Conservation (phyloP, 306 rosid genomes). For the Glycine soja region DNA sequence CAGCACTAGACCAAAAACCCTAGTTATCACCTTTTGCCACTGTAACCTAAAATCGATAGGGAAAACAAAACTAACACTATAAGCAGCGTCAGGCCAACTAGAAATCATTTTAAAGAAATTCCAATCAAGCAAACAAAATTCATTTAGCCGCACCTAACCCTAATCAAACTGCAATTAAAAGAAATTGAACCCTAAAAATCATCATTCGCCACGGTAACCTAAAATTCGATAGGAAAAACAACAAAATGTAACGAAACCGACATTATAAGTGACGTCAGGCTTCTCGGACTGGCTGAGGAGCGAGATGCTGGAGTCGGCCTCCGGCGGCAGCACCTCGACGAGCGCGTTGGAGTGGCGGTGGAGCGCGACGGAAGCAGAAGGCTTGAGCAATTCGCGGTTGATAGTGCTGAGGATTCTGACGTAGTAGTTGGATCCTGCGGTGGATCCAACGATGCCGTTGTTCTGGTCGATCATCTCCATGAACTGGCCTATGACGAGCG, state of each 20-base stretch:
- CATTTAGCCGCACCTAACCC: no score
- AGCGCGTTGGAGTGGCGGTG: slow-evolving; percentile 99
- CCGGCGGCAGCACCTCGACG: slow-evolving; percentile 98
- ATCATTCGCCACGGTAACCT: neutral
- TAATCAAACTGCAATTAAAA: neutral
- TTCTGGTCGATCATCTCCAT: slow-evolving; percentile 99
- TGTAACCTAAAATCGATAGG: neutral
- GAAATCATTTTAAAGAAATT: no score
- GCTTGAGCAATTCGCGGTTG: slow-evolving; percentile 90
- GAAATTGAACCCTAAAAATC: neutral
- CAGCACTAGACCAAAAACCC: neutral
- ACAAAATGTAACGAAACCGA: slow-evolving; percentile 39
- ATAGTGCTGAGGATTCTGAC: slow-evolving; percentile 94
- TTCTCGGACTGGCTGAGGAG: slow-evolving; percentile 98
- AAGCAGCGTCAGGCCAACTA: no score
- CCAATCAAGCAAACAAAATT: neutral
- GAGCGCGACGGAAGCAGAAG: slow-evolving; percentile 92
- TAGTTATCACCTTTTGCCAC: neutral
- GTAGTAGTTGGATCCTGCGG: slow-evolving; percentile 95
- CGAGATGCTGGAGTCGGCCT: slow-evolving; percentile 96
- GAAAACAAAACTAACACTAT: neutral
- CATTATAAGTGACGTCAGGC: slow-evolving; percentile 95
- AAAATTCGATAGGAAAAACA: neutral
- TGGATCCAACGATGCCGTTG: slow-evolving; percentile 97
- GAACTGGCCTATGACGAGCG: slow-evolving; percentile 95